Evolutionary conservation across 2,329 filamentous ascomycete species (phyloP).

Genomic region (Exserohilum rostratum): DNA sequence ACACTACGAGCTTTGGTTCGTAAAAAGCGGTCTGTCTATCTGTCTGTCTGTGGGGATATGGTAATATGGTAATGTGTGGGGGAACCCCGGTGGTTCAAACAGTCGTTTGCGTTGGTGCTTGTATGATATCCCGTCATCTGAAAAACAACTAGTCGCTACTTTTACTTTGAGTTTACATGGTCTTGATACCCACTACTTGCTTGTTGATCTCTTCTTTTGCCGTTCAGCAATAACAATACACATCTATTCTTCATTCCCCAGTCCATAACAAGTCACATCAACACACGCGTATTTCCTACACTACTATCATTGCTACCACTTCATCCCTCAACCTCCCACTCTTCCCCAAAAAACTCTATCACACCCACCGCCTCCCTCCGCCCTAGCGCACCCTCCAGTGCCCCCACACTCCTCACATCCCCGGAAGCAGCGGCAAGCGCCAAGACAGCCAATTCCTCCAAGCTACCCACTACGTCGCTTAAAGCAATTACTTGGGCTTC

Average conservation of each 20-base stretch:
- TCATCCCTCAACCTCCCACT: conserved; percentile 36
- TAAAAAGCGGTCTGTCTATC: too few species aligned
- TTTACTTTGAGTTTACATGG: neutral
- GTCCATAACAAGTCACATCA: too few species aligned
- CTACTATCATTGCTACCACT: too few species aligned
- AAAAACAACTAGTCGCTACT: neutral
- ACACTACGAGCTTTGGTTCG: conserved; percentile 23
- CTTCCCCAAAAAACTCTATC: conserved; percentile 42
- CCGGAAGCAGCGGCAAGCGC: conserved; percentile 31
- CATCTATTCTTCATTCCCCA: too few species aligned
- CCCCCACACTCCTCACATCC: conserved; percentile 12
- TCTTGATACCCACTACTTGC: too few species aligned
- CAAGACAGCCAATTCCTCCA: conserved; percentile 40
- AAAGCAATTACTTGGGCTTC: conserved; percentile 36
- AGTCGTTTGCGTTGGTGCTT: neutral
- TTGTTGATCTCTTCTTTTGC: too few species aligned
- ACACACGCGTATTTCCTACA: too few species aligned
- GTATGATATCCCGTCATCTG: conserved; percentile 1
- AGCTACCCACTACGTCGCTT: conserved; percentile 41
- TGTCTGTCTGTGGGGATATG: too few species aligned
- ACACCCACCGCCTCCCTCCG: conserved; percentile 24
- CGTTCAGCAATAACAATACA: too few species aligned
- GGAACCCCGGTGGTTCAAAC: neutral
- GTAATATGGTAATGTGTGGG: neutral
- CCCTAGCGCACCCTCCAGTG: conserved; percentile 33